These are phyloP conservation scores for Suhomyces tanzawaensis DNA, from an alignment of 805 yeast species.

Conservation along the genomic window DNA sequence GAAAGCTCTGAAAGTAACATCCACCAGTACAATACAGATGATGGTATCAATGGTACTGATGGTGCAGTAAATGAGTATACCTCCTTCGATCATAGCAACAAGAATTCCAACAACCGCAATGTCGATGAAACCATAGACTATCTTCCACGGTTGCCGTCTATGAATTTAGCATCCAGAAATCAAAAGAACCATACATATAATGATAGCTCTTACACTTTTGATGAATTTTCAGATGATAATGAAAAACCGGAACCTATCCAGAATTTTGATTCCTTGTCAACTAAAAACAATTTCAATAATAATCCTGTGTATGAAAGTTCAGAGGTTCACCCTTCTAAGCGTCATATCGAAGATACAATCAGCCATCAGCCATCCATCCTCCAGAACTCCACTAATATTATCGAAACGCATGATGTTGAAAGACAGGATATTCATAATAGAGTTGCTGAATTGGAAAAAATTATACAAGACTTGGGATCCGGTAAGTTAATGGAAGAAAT, in stretches of 20 bases:
- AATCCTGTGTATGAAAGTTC: background rate
- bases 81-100: constrained; percentile 14
- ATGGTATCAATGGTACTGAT: background rate
- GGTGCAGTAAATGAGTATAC: constrained; percentile 11
- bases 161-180: background rate
- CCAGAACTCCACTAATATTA: constrained; percentile 9
- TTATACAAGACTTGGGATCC: constrained; percentile 13
- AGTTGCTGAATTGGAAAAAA: constrained; percentile 13
- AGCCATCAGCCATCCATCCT: constrained; percentile 11
- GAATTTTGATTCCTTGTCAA: constrained; percentile 4
- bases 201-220: constrained; percentile 34
- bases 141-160: constrained; percentile 3
- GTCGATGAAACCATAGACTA: constrained; percentile 13
- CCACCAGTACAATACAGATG: constrained; percentile 12
- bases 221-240: constrained; percentile 21
- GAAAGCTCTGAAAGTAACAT: constrained; percentile 13
- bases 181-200: constrained; percentile 1
- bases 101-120: constrained; percentile 3
- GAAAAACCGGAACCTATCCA: constrained; percentile 4
- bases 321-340: background rate
- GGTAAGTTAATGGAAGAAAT: constrained; percentile 9
- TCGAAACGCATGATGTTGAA: constrained; percentile 2
- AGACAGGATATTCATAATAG: constrained; percentile 7
- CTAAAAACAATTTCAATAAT: background rate
- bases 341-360: constrained; percentile 6